Percentiles rank a stretch among this genome's conserved stretches.
These are phyloP conservation scores for Diaporthe batatas DNA, from an alignment of 2,329 filamentous ascomycete genomes.

Conservation along the genomic window DNA sequence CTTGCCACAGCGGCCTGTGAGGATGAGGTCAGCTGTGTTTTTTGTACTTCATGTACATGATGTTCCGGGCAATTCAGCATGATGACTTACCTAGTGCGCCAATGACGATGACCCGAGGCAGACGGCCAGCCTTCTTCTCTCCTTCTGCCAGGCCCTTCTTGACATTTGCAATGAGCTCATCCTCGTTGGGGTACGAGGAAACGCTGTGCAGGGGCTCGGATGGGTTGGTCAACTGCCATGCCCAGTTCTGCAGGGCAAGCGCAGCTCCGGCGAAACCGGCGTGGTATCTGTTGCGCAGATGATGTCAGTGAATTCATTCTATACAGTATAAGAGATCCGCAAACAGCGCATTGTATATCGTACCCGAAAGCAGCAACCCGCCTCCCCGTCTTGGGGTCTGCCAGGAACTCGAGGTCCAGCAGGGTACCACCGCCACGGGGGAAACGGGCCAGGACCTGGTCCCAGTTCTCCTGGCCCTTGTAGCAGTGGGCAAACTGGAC, in stretches of 20 bases:
- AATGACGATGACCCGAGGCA: slow-evolving; percentile 85
- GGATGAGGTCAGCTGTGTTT: not conserved
- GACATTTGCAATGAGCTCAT: slow-evolving; percentile 78
- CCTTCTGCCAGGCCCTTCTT: slow-evolving; percentile 78
- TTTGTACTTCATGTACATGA: not conserved
- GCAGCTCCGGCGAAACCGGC: slow-evolving; percentile 66
- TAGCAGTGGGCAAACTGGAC: slow-evolving; percentile 81
- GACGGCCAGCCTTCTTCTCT: slow-evolving; percentile 72
- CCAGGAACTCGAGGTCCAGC: slow-evolving; percentile 89
- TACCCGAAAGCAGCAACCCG: slow-evolving; percentile 81
- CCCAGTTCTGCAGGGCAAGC: slow-evolving; percentile 83
- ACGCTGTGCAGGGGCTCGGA: slow-evolving; percentile 76
- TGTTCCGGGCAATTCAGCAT: too few species aligned
- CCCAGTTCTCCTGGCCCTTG: slow-evolving; percentile 84
- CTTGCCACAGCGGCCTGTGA: slow-evolving; percentile 81
- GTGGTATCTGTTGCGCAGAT: slow-evolving; percentile 31
- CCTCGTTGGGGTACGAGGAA: slow-evolving; percentile 80
- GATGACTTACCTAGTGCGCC: slow-evolving; percentile 62
- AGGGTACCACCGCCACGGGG: slow-evolving; percentile 81
- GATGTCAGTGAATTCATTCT: not conserved
- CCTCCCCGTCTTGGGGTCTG: slow-evolving; percentile 74
- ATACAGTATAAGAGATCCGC: too few species aligned
- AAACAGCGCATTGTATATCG: not conserved
- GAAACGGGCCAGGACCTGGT: slow-evolving; percentile 83
- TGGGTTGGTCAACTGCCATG: slow-evolving; percentile 79